These are phyloP conservation scores for Avena insularis DNA, from an alignment of 176 grass and related monocot genomes.

Conservation along the genomic window DNA sequence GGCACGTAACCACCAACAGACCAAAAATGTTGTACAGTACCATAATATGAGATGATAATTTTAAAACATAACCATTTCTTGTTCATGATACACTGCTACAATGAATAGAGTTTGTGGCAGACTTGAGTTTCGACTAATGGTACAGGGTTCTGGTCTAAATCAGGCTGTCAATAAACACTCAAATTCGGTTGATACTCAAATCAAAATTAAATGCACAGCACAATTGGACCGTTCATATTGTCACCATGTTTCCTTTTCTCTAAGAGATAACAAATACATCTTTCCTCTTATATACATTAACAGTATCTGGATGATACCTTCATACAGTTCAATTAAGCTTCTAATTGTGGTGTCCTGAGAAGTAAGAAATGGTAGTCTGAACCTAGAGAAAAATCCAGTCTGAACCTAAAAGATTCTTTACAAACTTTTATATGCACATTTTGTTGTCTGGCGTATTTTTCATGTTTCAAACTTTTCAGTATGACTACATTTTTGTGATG, in stretches of 20 bases:
- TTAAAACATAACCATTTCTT: not conserved
- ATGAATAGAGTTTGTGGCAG: not conserved
- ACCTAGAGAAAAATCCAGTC: not conserved
- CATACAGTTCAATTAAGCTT: conserved; percentile 12
- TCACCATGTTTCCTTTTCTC: not conserved
- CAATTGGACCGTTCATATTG: not conserved
- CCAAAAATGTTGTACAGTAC: not conserved
- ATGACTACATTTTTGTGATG: not conserved
- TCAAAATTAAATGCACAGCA: conserved; percentile 4
- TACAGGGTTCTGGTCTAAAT: conserved; percentile 5
- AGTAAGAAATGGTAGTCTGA: not conserved
- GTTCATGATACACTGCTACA: not conserved
- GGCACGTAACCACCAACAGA: not conserved
- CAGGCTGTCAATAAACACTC: conserved; percentile 1
- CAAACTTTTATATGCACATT: conserved; percentile 4
- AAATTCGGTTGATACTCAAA: conserved; percentile 5
- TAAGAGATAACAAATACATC: not conserved
- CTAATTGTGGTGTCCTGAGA: not conserved
- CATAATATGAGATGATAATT: not conserved
- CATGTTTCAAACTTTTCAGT: not conserved
- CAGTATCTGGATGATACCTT: not conserved
- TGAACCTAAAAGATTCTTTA: not conserved
- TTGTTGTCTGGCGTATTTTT: not conserved
- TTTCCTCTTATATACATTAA: not conserved
- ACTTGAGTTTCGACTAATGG: conserved; percentile 7